phyloP scores from a whole-genome alignment of 768 basidiomycete genomes.

The Aureoboletus auriporus region DNA sequence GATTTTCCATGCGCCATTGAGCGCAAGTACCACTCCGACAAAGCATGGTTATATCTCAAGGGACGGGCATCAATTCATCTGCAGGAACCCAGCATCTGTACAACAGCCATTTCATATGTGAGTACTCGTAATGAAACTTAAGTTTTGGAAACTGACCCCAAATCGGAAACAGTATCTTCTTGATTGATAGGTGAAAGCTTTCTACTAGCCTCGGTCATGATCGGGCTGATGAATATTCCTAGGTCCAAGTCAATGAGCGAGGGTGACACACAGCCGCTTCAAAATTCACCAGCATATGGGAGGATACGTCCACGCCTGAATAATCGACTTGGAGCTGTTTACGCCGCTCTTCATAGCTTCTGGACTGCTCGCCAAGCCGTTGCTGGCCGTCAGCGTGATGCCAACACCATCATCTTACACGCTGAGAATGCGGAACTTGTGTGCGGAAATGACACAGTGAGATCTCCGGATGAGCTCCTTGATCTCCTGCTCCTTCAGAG shows the following conservation, averaged over 20 bases:
- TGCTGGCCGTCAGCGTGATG: slow-evolving; percentile 37
- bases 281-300: slow-evolving; percentile 30
- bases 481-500: slow-evolving; percentile 31
- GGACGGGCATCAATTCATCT: slow-evolving; percentile 54
- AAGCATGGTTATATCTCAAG: slow-evolving; percentile 45
- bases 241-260: slow-evolving; percentile 51
- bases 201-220: background rate
- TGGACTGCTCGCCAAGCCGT: slow-evolving; percentile 48
- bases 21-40: slow-evolving; percentile 14
- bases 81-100: slow-evolving; percentile 45
- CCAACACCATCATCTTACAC: slow-evolving; percentile 55
- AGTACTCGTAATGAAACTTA: slow-evolving; percentile 15
- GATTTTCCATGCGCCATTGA: slow-evolving; percentile 44
- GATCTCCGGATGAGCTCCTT: slow-evolving; percentile 44
- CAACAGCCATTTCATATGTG: slow-evolving; percentile 60
- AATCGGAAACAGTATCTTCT: slow-evolving; percentile 9
- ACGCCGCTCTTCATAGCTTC: slow-evolving; percentile 48
- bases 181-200: slow-evolving; percentile 16
- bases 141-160: background rate
- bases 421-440: slow-evolving; percentile 19
- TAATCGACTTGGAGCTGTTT: slow-evolving; percentile 58
- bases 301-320: slow-evolving; percentile 30
- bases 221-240: background rate
- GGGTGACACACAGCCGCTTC: slow-evolving; percentile 38
- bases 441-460: slow-evolving; percentile 41